Conservation (phyloP, 2,329 filamentous ascomycete genomes). For the Zalaria sp. region DNA sequence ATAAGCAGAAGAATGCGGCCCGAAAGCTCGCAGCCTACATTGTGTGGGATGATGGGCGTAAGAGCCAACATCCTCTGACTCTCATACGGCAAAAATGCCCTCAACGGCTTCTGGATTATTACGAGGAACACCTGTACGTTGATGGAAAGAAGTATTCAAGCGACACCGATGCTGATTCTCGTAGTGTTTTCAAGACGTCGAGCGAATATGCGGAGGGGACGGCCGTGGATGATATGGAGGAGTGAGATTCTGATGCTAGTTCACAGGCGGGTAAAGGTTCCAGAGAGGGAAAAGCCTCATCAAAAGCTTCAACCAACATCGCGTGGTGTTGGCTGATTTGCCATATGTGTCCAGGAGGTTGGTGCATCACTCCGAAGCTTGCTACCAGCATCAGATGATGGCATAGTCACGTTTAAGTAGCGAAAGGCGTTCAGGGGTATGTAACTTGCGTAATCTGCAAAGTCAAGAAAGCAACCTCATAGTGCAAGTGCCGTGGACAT, state of each 20-base stretch:
- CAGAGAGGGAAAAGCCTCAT: too few relatives aligned
- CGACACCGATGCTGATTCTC: neutral
- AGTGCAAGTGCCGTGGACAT: too few relatives aligned
- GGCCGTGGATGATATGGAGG: neutral
- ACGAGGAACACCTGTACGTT: conserved; percentile 24
- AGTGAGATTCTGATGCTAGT: neutral
- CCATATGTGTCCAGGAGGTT: too few relatives aligned
- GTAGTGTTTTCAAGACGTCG: conserved; percentile 3
- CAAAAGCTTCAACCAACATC: too few relatives aligned
- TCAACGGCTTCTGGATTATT: conserved; percentile 33
- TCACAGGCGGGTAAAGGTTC: too few relatives aligned
- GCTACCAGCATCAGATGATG: too few relatives aligned
- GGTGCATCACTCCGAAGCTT: too few relatives aligned
- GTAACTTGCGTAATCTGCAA: too few relatives aligned
- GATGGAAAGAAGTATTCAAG: neutral
- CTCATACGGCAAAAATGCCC: conserved; percentile 64
- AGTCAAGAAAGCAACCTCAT: too few relatives aligned
- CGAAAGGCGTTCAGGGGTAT: too few relatives aligned
- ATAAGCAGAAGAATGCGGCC: conserved; percentile 14
- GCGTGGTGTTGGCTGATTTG: too few relatives aligned
- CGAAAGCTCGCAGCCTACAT: conserved; percentile 52
- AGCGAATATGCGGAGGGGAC: neutral
- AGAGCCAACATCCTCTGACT: conserved; percentile 57
- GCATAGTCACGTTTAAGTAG: too few relatives aligned
- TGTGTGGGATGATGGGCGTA: conserved; percentile 59